Evolutionary conservation across 441 rosid species (phyloP).

Genomic region (Brassica balearica): DNA sequence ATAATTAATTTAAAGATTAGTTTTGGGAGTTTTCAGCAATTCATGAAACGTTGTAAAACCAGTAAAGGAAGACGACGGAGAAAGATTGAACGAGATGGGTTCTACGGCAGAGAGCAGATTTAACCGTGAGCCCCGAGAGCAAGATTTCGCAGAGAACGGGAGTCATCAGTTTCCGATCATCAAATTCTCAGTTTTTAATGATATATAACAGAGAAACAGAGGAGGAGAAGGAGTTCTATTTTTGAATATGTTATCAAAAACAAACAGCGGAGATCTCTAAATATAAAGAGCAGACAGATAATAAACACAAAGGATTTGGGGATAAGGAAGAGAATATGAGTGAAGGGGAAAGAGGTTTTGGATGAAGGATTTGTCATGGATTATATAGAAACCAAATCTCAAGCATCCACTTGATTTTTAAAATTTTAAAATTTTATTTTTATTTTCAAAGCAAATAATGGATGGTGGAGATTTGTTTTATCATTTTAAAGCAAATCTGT

Average conservation of each 20-base stretch:
- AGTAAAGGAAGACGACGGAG: constrained; percentile 70
- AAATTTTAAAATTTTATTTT: neutral
- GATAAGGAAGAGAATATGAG: neutral
- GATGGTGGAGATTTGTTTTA: constrained; percentile 39
- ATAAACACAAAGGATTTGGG: neutral
- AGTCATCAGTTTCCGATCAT: constrained; percentile 55
- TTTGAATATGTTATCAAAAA: constrained; percentile 1
- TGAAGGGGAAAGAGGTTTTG: neutral
- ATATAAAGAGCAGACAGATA: constrained; percentile 3
- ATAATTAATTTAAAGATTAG: constrained; percentile 13
- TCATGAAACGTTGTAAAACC: constrained; percentile 70
- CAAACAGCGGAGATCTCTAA: constrained; percentile 24
- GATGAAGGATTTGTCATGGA: neutral
- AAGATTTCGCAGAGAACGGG: constrained; percentile 59
- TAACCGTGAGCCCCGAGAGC: constrained; percentile 58
- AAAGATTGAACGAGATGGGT: constrained; percentile 69
- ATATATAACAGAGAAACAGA: constrained; percentile 21
- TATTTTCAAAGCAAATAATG: constrained; percentile 20
- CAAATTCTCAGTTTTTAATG: constrained; percentile 10
- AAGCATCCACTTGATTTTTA: neutral
- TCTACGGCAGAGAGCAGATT: constrained; percentile 55
- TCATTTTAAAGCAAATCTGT: constrained; percentile 7
- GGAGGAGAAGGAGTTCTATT: neutral
- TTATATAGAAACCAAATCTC: neutral
- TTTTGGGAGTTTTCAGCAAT: constrained; percentile 18